Base-by-base conservation (phyloP, 768 basidiomycete species). In the Trametes sanguinea region DNA sequence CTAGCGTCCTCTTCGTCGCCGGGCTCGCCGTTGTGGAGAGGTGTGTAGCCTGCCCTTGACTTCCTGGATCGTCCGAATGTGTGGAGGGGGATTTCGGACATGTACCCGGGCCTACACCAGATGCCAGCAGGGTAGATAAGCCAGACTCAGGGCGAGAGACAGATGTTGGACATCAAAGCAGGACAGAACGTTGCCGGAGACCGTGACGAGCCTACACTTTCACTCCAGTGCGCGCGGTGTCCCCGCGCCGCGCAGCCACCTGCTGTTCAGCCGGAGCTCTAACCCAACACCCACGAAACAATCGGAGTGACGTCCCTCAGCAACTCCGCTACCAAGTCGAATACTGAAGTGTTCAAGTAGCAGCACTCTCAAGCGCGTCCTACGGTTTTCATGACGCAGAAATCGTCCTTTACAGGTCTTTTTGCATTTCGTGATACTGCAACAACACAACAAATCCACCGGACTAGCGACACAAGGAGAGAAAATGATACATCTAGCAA, bases 31-130 rank as follows among this genome's bases (percentile, higher is more conserved):
- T 77, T 75, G 60, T 68, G 63, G 33, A 84, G 76, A 67, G 76
- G 80, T 64, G 76, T 67, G 76, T 84, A 82, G 56, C 78, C 80
- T 62, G 78, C 73, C 73, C 77, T 78, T 63, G 77, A 67, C 68
- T 77, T 80, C 65, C 78, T 79, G 53, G 67, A 71, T 75, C 80
- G 77, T 81, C 82, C 76, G 70, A 89, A 77, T 68, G 79, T 78
- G 68, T 78, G 83, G 57, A 90, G 76, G n/a, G 87, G 88, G 74
- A 89, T 90, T 77, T 88, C 88, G 74, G 87, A 83, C 85, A 87
- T 87, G 73, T 66, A 72, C 66, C 62, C 30, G 37, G 35, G 61
- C 22, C 29, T 42, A 29, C 40, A 50, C 60, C 51, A 51, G 51
- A 51, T 44, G 46, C 53, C 51, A 60, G 57, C 47, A 55, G 33